A percentile compares a stretch with the other conserved stretches of the same genome.
These are phyloP conservation scores for Penicillium tannophilum DNA, from an alignment of 495 filamentous ascomycete species.

Conservation along the genomic window DNA sequence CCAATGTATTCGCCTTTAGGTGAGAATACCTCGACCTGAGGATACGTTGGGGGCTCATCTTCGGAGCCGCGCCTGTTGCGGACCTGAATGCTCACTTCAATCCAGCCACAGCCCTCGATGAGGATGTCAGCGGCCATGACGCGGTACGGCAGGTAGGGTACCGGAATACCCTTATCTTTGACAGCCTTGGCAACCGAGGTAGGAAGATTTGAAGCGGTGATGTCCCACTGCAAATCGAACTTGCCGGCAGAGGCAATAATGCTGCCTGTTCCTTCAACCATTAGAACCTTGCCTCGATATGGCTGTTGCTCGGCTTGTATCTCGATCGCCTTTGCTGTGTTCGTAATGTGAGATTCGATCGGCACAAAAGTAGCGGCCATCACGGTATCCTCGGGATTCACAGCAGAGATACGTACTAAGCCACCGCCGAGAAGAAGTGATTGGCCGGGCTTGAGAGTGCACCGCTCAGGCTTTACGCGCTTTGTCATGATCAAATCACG, in stretches of 20 bases:
- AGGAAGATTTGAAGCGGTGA: slow-evolving; percentile 62
- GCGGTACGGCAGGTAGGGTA: slow-evolving; percentile 66
- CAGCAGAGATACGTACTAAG: slow-evolving; percentile 84
- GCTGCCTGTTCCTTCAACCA: slow-evolving; percentile 55
- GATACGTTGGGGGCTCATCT: slow-evolving; percentile 44
- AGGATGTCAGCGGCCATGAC: slow-evolving; percentile 81
- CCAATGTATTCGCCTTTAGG: slow-evolving; percentile 80
- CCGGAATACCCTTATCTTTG: slow-evolving; percentile 32
- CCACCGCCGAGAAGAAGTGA: slow-evolving; percentile 84
- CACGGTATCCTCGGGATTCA: slow-evolving; percentile 61
- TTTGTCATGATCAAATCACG: slow-evolving; percentile 73
- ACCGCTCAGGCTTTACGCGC: slow-evolving; percentile 66
- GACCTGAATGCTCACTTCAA: slow-evolving; percentile 84
- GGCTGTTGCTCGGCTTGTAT: slow-evolving; percentile 59
- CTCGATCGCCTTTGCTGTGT: slow-evolving; percentile 73
- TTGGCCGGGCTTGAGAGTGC: slow-evolving; percentile 71
- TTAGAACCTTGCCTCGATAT: slow-evolving; percentile 60
- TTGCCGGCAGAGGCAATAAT: slow-evolving; percentile 67
- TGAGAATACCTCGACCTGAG: slow-evolving; percentile 79
- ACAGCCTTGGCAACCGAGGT: slow-evolving; percentile 38
- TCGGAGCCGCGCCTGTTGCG: slow-evolving; percentile 50
- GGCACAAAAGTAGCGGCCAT: slow-evolving; percentile 79
- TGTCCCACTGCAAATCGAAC: slow-evolving; percentile 75
- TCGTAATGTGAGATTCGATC: slow-evolving; percentile 70
- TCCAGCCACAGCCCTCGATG: slow-evolving; percentile 89